These are phyloP conservation scores for Phlebiopsis gigantea DNA, from an alignment of 768 basidiomycete species.

Conservation along the genomic window DNA sequence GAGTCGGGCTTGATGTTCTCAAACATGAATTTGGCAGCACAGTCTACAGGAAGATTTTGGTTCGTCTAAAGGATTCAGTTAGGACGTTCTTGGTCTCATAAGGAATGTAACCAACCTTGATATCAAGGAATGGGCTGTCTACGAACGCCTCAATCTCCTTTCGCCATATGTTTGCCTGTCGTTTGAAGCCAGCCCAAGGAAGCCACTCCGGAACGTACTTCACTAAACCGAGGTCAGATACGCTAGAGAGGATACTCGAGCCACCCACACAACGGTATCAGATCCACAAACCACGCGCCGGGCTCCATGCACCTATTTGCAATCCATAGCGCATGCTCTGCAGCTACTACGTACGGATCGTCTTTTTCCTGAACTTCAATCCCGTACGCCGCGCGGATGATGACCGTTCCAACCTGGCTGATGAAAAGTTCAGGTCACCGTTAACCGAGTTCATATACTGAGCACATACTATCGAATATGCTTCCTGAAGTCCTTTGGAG, in stretches of 20 bases:
- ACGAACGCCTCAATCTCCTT: constrained; percentile 2
- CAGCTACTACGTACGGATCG: constrained; percentile 13
- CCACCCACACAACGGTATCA: constrained; percentile 5
- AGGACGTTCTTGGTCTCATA: not conserved
- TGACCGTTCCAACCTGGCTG: constrained; percentile 12
- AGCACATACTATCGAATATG: constrained; percentile 11
- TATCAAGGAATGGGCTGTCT: constrained; percentile 10
- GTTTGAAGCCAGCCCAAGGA: constrained; percentile 16
- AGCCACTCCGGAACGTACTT: constrained; percentile 20
- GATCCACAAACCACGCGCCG: constrained; percentile 12
- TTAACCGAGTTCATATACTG: not conserved
- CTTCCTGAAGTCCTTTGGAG: constrained; percentile 1
- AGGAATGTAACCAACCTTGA: constrained; percentile 11
- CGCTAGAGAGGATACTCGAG: not conserved
- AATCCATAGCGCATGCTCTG: constrained; percentile 6
- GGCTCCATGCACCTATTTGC: constrained; percentile 3
- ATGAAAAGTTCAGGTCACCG: not conserved
- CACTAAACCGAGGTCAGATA: constrained; percentile 9
- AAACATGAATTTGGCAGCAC: constrained; percentile 5
- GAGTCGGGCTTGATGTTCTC: not conserved
- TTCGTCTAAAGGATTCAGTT: not conserved
- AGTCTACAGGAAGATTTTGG: not conserved
- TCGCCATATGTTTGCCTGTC: constrained; percentile 12
- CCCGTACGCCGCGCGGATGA: constrained; percentile 14
- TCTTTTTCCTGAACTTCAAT: constrained; percentile 12